These are phyloP conservation scores for Aureobasidium sp. DNA, from an alignment of 2,329 filamentous ascomycete species.

Conservation along the genomic window DNA sequence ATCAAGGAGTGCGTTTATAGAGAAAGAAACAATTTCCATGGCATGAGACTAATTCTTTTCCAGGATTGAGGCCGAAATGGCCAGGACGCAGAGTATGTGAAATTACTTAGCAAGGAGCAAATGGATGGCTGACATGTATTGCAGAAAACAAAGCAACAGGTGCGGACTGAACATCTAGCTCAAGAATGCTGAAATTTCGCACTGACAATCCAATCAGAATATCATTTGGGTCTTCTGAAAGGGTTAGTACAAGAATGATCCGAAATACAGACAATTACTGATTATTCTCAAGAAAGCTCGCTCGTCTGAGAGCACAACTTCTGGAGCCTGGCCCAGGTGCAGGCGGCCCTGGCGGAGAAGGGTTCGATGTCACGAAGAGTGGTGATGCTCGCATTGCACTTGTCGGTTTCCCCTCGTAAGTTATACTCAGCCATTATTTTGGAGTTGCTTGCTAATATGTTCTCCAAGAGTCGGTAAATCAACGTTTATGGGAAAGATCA, in stretches of 20 bases:
- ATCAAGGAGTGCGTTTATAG: constrained; percentile 76
- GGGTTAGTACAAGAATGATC: constrained; percentile 53
- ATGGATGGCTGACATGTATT: constrained; percentile 28
- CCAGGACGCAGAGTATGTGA: constrained; percentile 84
- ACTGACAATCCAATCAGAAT: constrained; percentile 58
- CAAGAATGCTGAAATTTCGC: not conserved
- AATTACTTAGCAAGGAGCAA: not conserved
- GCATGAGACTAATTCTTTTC: constrained; percentile 9
- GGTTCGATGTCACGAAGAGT: constrained; percentile 87
- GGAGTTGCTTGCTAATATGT: not conserved
- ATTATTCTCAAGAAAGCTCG: constrained; percentile 67
- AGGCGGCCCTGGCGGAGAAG: constrained; percentile 69
- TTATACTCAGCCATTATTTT: not conserved
- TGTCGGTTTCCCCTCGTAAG: constrained; percentile 83
- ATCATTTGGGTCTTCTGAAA: constrained; percentile 95
- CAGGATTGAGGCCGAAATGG: constrained; percentile 99
- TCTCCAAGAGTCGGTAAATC: constrained; percentile 72
- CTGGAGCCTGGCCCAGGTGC: constrained; percentile 80
- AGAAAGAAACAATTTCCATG: not conserved
- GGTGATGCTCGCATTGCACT: constrained; percentile 95
- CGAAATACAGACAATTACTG: constrained; percentile 19
- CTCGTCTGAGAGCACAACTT: constrained; percentile 85
- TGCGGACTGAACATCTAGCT: constrained; percentile 42
- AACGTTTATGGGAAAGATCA: constrained; percentile 97
- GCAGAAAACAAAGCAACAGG: constrained; percentile 98